These are phyloP conservation scores for Boletus tomentosulus DNA, from an alignment of 768 basidiomycete genomes.

Conservation along the genomic window DNA sequence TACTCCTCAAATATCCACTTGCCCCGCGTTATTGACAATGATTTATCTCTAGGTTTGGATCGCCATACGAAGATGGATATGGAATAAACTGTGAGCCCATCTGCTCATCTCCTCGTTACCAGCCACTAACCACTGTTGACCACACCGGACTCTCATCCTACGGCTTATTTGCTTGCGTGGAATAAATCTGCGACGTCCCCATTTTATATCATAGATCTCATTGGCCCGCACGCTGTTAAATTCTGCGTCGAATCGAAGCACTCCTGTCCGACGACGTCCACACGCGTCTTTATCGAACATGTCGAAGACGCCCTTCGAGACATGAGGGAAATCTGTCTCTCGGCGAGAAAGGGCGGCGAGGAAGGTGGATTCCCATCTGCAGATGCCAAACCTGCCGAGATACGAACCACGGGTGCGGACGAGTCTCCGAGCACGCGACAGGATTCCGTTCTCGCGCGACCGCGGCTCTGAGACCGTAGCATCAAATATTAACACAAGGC, in stretches of 20 bases:
- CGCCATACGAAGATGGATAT: slow-evolving; percentile 80
- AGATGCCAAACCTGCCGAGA: background rate
- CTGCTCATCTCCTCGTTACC: background rate
- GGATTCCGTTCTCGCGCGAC: slow-evolving; percentile 7
- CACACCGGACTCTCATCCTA: background rate
- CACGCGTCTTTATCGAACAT: slow-evolving; percentile 57
- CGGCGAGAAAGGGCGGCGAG: slow-evolving; percentile 3
- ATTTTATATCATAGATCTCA: slow-evolving; percentile 54
- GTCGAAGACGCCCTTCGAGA: slow-evolving; percentile 61
- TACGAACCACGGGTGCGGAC: background rate
- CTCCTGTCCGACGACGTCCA: slow-evolving; percentile 67
- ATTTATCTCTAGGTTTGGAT: slow-evolving; percentile 58
- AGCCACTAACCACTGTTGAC: background rate
- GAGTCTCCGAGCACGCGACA: background rate
- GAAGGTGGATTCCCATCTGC: slow-evolving; percentile 1
- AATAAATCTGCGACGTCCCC: background rate
- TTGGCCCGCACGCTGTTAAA: slow-evolving; percentile 74
- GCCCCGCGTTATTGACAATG: slow-evolving; percentile 4
- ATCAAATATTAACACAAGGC: background rate
- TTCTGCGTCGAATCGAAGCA: slow-evolving; percentile 93
- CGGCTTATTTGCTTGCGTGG: background rate
- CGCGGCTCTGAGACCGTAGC: slow-evolving; percentile 14
- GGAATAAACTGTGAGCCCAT: slow-evolving; percentile 82
- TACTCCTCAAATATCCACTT: background rate
- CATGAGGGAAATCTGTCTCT: slow-evolving; percentile 56